Percentiles rank a stretch among this genome's conserved stretches.
Evolutionary conservation across 352 stramenopile genomes (phyloP).

Genomic region (Phytophthora rubi): DNA sequence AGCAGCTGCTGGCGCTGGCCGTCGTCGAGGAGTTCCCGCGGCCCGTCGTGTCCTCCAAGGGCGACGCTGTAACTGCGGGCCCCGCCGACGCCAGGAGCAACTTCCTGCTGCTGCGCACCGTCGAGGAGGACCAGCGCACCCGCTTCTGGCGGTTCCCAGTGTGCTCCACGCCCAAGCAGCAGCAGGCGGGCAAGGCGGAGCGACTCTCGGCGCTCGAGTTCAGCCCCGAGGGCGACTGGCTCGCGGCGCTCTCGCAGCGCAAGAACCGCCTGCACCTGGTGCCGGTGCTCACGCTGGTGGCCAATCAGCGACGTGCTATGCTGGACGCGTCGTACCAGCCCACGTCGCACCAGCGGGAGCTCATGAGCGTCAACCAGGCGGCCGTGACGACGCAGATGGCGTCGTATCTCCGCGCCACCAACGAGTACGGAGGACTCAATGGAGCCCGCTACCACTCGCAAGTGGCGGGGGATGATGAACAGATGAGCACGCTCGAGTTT

Average conservation of each 20-base stretch:
- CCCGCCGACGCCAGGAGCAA: constrained; percentile 48
- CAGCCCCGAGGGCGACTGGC: constrained; percentile 86
- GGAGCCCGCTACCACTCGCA: constrained; percentile 84
- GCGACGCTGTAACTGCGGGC: background rate
- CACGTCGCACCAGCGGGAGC: constrained; percentile 61
- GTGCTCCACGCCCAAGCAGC: constrained; percentile 69
- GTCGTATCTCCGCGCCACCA: constrained; percentile 82
- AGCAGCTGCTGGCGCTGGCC: constrained; percentile 76
- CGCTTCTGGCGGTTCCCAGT: constrained; percentile 79
- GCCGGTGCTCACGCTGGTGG: constrained; percentile 68
- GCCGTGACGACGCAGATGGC: constrained; percentile 87
- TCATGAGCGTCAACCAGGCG: constrained; percentile 73
- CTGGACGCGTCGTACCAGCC: constrained; percentile 64
- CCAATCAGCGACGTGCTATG: constrained; percentile 58
- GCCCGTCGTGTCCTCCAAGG: background rate
- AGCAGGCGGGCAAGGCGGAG: constrained; percentile 54
- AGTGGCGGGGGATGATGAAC: constrained; percentile 78
- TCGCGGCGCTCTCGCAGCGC: constrained; percentile 71
- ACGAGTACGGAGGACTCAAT: constrained; percentile 80
- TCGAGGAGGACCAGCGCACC: constrained; percentile 75
- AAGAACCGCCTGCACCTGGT: constrained; percentile 85
- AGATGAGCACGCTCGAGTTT: constrained; percentile 89
- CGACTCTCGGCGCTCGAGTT: constrained; percentile 76
- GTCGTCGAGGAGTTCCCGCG: constrained; percentile 36
- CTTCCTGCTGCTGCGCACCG: constrained; percentile 70